Base-by-base conservation (phyloP, 768 basidiomycete species). In the Tylopilus rubrobrunneus region DNA sequence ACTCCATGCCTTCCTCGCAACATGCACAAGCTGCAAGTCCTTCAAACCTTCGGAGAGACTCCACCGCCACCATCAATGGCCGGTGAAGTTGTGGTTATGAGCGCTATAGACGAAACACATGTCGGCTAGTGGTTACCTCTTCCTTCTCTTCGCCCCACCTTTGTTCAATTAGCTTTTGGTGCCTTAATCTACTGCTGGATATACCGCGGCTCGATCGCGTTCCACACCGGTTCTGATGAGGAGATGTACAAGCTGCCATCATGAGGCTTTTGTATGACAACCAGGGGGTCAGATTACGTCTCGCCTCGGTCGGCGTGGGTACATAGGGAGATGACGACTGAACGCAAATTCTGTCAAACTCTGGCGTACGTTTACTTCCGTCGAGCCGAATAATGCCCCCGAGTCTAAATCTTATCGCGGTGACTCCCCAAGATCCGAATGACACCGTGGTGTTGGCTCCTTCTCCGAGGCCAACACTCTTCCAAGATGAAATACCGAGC, bases 21-120 rank as follows among this genome's bases (percentile, higher is more conserved):
- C 63, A 75, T 49, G 62, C 67, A 56, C 62, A 69, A 48, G 55
- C 59, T 55, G 63, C 71, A 60, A 69, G 71, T 48, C 70, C 75
- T 12, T 70, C 68, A 54, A 70, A 73, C 21, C 71, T 71, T 59
- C 75, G 84, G 57, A 77, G 85, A 70, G 86, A 89, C 61, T 88
- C 87, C 10, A 76, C 79, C 25, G 83, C 85, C 47, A 87, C 86
- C 21, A 74, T 88, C 54, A 89, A 87, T 62, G 88, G 87, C 25
- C 74, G 74, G 55, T 79, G 64, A 74, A 55, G 58, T 57, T 43
- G 48, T 63, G 56, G 53, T 45, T 51, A 49, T 42, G 55, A 49
- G 36, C 29, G 40, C 28, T 43, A 29, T 51, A 47, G 45, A 49
- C 36, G 53, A 54, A 58, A 49, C 23, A 39, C 50, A 56, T 50